These are phyloP conservation scores for Cystofilobasidium macerans DNA, from an alignment of 768 basidiomycete genomes.

Conservation along the genomic window DNA sequence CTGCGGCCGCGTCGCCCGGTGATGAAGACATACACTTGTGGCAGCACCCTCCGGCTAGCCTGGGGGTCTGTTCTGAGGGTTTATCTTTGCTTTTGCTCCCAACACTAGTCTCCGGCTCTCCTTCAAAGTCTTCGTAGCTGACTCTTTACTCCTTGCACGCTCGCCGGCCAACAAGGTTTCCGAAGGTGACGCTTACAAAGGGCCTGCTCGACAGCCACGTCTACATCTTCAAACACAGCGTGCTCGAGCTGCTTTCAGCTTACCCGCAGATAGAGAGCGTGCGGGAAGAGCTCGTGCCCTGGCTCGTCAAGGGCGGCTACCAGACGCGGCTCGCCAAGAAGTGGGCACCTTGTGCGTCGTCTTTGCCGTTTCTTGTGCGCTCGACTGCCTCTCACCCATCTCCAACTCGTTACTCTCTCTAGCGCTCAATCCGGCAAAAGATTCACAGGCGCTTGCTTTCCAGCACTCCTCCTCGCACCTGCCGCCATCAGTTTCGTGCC, in stretches of 20 bases:
- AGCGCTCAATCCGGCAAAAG: slow-evolving; percentile 47
- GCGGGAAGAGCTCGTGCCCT: slow-evolving; percentile 80
- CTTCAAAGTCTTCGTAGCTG: neutral
- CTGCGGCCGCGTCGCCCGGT: neutral
- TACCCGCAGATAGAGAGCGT: slow-evolving; percentile 56
- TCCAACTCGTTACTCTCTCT: too few relatives aligned
- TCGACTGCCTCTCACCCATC: too few relatives aligned
- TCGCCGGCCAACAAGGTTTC: slow-evolving; percentile 50
- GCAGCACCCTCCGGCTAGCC: too few relatives aligned
- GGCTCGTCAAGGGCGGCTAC: slow-evolving; percentile 80
- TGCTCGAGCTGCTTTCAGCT: slow-evolving; percentile 54
- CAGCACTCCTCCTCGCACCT: slow-evolving; percentile 48
- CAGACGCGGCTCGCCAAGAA: slow-evolving; percentile 33
- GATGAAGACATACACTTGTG: slow-evolving; percentile 13
- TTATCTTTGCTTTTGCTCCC: too few relatives aligned
- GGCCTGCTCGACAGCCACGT: slow-evolving; percentile 75
- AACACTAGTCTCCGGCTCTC: too few relatives aligned
- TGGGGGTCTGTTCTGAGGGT: too few relatives aligned
- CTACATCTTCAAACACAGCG: slow-evolving; percentile 66
- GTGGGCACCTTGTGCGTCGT: slow-evolving; percentile 30
- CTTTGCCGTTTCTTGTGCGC: neutral
- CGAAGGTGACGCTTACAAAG: slow-evolving; percentile 56
- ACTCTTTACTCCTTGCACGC: neutral
- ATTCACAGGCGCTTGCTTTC: slow-evolving; percentile 47
- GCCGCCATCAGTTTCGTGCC: slow-evolving; percentile 26